Percentiles rank a stretch among this genome's conserved stretches.
Evolutionary conservation across 2,329 filamentous ascomycete species (phyloP).

Genomic region (Ophiostoma ulmi): DNA sequence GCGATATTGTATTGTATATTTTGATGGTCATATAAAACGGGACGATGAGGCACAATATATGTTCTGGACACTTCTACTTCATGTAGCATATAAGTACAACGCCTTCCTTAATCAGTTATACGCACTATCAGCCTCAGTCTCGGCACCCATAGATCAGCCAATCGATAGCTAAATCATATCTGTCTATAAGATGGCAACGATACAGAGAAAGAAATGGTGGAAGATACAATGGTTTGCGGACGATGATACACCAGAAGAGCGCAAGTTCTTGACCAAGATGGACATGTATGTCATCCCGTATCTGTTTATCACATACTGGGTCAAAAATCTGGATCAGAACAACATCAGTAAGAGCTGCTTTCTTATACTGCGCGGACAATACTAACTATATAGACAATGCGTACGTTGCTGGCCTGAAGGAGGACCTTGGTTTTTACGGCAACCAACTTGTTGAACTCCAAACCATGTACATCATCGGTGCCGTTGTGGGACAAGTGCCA

Average conservation of each 20-base stretch:
- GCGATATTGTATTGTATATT: not conserved
- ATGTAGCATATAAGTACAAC: too few species aligned
- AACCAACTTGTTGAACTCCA: conserved; percentile 27
- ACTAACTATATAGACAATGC: conserved; percentile 27
- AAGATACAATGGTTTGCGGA: conserved; percentile 19
- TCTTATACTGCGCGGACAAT: not conserved
- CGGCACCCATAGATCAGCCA: not conserved
- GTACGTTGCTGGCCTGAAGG: conserved; percentile 32
- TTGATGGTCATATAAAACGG: too few species aligned
- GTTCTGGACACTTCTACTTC: too few species aligned
- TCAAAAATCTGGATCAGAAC: conserved; percentile 32
- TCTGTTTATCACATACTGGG: conserved; percentile 15
- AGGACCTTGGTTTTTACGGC: conserved; percentile 30
- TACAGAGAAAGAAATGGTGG: conserved; percentile 13
- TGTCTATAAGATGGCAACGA: not conserved
- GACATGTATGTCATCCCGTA: conserved; percentile 16
- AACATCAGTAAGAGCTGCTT: conserved; percentile 29
- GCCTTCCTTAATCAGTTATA: too few species aligned
- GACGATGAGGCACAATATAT: too few species aligned
- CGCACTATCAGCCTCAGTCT: too few species aligned
- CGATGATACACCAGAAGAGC: conserved; percentile 15
- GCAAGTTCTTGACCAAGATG: conserved; percentile 12
- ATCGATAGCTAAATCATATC: too few species aligned
- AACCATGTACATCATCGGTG: conserved; percentile 29
- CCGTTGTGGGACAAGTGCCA: conserved; percentile 15